phyloP scores from a whole-genome alignment of 768 basidiomycete species.

The Chiua virens region DNA sequence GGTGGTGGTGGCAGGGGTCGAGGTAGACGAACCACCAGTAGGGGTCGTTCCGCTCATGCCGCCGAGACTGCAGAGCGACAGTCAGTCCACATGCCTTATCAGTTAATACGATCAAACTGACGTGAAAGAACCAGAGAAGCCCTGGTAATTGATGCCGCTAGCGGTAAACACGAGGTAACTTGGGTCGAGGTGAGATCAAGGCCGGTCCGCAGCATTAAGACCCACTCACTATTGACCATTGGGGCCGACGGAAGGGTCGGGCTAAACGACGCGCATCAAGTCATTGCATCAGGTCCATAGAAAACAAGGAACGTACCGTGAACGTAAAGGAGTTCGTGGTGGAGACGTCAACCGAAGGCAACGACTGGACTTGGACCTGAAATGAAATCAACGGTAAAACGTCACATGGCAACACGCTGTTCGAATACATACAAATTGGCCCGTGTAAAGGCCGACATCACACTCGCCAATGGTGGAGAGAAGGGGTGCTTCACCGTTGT shows the following conservation, averaged over 20 bases:
- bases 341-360: conserved; percentile 56
- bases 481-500: conserved; percentile 57
- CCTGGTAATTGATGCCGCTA: conserved; percentile 32
- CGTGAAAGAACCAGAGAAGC: conserved; percentile 59
- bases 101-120: conserved; percentile 27
- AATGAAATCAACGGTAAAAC: background rate
- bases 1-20: conserved; percentile 8
- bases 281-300: background rate
- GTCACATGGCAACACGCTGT: background rate
- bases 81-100: background rate
- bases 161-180: conserved; percentile 67
- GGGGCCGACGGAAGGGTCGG: conserved; percentile 54
- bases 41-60: conserved; percentile 56
- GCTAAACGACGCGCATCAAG: conserved; percentile 35
- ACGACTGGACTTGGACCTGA: conserved; percentile 58
- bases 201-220: background rate
- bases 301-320: conserved; percentile 42
- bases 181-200: conserved; percentile 1
- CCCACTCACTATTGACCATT: conserved; percentile 54
- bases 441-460: conserved; percentile 58
- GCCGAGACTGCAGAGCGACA: conserved; percentile 41
- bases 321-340: conserved; percentile 48
- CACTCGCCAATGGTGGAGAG: conserved; percentile 51
- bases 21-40: conserved; percentile 22
- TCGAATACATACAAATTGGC: conserved; percentile 43